phyloP scores from a whole-genome alignment of 345 rosid genomes.

The Eucalyptus cloeziana region DNA sequence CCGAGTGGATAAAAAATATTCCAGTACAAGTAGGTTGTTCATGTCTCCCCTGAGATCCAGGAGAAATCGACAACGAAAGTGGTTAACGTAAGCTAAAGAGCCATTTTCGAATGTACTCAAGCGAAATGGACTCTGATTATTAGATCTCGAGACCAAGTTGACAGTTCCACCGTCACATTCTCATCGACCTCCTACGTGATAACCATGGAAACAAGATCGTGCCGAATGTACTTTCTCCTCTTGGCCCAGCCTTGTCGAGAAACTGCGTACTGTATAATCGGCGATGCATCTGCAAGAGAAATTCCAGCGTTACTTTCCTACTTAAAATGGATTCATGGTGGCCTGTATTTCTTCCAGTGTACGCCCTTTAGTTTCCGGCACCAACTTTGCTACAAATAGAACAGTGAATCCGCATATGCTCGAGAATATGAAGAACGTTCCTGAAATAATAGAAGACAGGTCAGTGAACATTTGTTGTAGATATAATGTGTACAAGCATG shows the following conservation, averaged over 20 bases:
- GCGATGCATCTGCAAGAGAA: not conserved
- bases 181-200: not conserved
- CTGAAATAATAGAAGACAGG: slow-evolving; percentile 3
- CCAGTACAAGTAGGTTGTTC: not conserved
- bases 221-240: not conserved
- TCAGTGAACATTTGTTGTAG: not conserved
- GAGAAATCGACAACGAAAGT: not conserved
- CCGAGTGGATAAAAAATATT: not conserved
- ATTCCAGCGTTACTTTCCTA: not conserved
- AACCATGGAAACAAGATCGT: not conserved
- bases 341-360: slow-evolving; percentile 77
- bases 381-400: slow-evolving; percentile 54
- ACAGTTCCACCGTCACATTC: not conserved
- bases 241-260: not conserved
- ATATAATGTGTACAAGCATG: not conserved
- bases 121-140: not conserved
- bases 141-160: not conserved
- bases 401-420: slow-evolving; percentile 44
- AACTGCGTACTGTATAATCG: not conserved
- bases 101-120: not conserved
- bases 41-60: not conserved
- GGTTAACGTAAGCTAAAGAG: not conserved
- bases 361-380: slow-evolving; percentile 74
- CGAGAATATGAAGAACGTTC: slow-evolving; percentile 58
- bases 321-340: slow-evolving; percentile 25